Conservation (phyloP, 1,284 basidiomycete species). For the Microbotryomycetes sp. region DNA sequence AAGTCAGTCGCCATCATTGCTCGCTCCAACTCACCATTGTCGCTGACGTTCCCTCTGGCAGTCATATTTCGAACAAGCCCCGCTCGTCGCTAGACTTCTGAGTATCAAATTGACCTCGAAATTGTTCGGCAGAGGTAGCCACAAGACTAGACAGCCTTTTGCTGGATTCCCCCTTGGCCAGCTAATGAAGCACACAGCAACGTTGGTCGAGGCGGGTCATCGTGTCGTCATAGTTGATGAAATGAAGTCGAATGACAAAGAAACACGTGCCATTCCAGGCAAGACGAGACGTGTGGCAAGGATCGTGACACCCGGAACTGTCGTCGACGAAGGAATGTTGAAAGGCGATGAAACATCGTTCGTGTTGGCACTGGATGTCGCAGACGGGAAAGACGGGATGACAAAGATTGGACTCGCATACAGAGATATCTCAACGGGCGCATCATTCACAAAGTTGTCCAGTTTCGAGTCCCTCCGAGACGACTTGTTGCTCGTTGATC, state of each 20-base stretch:
- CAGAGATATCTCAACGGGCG: slow-evolving; percentile 92
- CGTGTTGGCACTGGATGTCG: slow-evolving; percentile 54
- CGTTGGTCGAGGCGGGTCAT: slow-evolving; percentile 68
- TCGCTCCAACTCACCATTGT: slow-evolving; percentile 7
- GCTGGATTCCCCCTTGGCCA: slow-evolving; percentile 81
- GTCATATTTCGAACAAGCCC: slow-evolving; percentile 91
- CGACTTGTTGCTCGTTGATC: slow-evolving; percentile 72
- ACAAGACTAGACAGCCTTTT: slow-evolving; percentile 63
- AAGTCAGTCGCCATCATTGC: slow-evolving; percentile 51
- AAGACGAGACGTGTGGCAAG: slow-evolving; percentile 54
- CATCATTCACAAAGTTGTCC: slow-evolving; percentile 71
- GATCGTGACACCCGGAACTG: slow-evolving; percentile 72
- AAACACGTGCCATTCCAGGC: background rate
- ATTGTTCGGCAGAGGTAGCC: slow-evolving; percentile 52
- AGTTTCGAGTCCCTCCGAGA: slow-evolving; percentile 59
- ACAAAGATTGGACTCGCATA: slow-evolving; percentile 64
- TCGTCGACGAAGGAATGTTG: slow-evolving; percentile 61
- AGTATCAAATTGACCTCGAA: slow-evolving; percentile 72
- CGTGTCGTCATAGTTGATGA: slow-evolving; percentile 92
- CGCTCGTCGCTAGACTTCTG: slow-evolving; percentile 65
- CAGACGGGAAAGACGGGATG: background rate
- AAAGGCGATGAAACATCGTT: slow-evolving; percentile 81
- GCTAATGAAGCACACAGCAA: slow-evolving; percentile 76
- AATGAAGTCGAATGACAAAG: slow-evolving; percentile 44
- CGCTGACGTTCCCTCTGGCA: slow-evolving; percentile 41